These are phyloP conservation scores for Wickerhamomyces rabaulensis DNA, from an alignment of 805 yeast genomes.

Conservation along the genomic window DNA sequence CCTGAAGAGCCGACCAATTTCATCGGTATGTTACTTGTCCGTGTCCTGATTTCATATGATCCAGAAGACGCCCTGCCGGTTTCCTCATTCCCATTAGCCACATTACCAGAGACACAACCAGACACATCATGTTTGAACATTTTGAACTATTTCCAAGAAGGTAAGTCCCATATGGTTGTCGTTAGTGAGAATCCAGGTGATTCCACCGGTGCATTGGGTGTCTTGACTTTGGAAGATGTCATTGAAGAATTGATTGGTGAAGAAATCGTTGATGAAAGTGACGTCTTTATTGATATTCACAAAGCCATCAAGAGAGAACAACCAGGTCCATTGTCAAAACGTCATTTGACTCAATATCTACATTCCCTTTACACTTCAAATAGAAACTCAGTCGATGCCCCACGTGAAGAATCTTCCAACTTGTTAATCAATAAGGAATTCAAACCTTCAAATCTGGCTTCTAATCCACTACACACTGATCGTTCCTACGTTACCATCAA, in stretches of 20 bases:
- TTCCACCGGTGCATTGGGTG: conserved; percentile 82
- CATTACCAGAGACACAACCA: conserved; percentile 89
- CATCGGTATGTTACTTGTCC: conserved; percentile 90
- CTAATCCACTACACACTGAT: conserved; percentile 62
- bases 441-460: conserved; percentile 51
- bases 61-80: conserved; percentile 95
- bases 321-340: conserved; percentile 71
- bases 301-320: conserved; percentile 73
- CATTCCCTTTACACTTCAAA: conserved; percentile 54
- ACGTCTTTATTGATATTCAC: conserved; percentile 87
- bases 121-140: conserved; percentile 92
- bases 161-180: conserved; percentile 95
- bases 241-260: conserved; percentile 97
- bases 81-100: conserved; percentile 90
- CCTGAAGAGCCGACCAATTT: conserved; percentile 88
- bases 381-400: conserved; percentile 35
- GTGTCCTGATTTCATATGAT: conserved; percentile 90
- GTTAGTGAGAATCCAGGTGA: conserved; percentile 84
- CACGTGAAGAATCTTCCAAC: conserved; percentile 1
- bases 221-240: conserved; percentile 92
- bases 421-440: conserved; percentile 11
- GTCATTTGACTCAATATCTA: conserved; percentile 63
- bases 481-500: conserved; percentile 67
- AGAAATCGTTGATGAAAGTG: conserved; percentile 94
- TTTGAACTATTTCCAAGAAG: conserved; percentile 94